Base-by-base conservation (phyloP, 441 rosid species). In the Mallotus repandus region DNA sequence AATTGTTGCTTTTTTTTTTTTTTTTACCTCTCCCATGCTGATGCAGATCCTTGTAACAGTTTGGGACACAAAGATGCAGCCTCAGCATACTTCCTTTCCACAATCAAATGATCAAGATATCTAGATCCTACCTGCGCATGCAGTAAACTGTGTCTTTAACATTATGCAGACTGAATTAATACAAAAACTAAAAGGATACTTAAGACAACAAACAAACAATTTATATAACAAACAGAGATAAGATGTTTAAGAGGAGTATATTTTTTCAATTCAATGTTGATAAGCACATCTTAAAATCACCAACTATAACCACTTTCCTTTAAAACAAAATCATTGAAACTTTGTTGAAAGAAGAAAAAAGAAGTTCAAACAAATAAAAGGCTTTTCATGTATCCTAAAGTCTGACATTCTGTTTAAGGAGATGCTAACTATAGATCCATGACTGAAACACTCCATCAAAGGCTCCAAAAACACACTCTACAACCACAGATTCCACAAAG, bases 11-110 rank as follows among this genome's bases (percentile, higher is more conserved):
- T n/a, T 74, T 70, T 77, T 78, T 68, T 67, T 25, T 69, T n/a
- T 76, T 74, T 78, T 74, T 84, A 94, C 99, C 99, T 96, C 81
- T 96, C 99, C 99, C 99, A 96, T 56, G 98, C 94, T 71, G 97
- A 85, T 79, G 97, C 88, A 66, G 99, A 96, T 80, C 99, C 97
- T 52, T 89, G 89, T 81, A 96, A 83, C 81, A 94, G 79, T 83
- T 96, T 96, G 45, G 98, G 98, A 81, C 99, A 96, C 83, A 96
- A 80, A 58, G 98, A 89, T 83, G 99, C 99, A 75, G 99, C 99
- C 78, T 94, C 97, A 57, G 89, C 92, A 87, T 94, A 96, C 78
- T 89, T 96, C 82, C 98, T 90, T 86, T 96, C 98, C 78, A 94
- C 95, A 71, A 96, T 96, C 89, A 96, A 86, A 84, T 96, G 98